Conservation (phyloP, 176 grass and related monocot genomes). For the Carex myosuroides region DNA sequence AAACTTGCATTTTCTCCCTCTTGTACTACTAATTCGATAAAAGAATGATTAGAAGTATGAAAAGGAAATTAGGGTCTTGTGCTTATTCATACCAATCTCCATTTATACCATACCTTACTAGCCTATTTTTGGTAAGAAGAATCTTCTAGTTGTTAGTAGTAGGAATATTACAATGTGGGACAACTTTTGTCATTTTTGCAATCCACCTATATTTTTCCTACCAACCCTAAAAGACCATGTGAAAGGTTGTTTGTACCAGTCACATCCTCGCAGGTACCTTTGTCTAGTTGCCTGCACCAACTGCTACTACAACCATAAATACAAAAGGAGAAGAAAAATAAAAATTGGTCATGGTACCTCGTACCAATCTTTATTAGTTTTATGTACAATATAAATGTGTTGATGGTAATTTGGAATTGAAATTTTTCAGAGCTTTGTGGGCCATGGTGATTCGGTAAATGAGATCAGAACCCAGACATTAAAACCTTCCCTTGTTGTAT, state of each 20-base stretch:
- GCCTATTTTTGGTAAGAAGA: not conserved
- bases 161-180: not conserved
- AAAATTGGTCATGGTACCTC: not conserved
- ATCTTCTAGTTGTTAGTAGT: not conserved
- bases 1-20: not conserved
- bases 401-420: not conserved
- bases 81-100: not conserved
- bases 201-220: not conserved
- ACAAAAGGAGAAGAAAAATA: not conserved
- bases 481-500: constrained; percentile 81
- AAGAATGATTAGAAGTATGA: not conserved
- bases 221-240: not conserved
- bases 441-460: constrained; percentile 72
- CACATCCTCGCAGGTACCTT: not conserved
- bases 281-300: not conserved
- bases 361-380: not conserved
- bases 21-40: not conserved
- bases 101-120: not conserved
- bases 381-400: not conserved
- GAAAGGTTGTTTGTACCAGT: not conserved
- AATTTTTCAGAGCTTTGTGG: constrained; percentile 63
- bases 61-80: not conserved
- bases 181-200: not conserved
- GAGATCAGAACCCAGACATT: constrained; percentile 78
- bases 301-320: not conserved